Conservation (phyloP, 208 protist species). For the Trypanosoma mega region DNA sequence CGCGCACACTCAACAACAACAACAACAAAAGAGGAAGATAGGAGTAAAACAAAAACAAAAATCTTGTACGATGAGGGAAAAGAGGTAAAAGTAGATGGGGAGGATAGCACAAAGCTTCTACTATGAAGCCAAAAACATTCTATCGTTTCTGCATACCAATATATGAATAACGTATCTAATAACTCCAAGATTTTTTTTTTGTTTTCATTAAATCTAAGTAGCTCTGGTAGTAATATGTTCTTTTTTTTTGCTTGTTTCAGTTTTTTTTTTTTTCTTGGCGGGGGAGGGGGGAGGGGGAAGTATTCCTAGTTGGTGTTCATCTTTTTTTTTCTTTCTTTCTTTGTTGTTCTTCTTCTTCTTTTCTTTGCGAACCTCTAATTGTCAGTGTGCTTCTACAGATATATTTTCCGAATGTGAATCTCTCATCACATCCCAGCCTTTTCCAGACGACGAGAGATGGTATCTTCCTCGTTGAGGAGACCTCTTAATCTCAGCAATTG, state of each 20-base stretch:
- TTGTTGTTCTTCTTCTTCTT: neutral
- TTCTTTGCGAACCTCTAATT: too few relatives aligned
- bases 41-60: neutral
- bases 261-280: too few relatives aligned
- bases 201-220: too few relatives aligned
- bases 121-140: neutral
- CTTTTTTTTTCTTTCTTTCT: neutral
- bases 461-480: constrained; percentile 24
- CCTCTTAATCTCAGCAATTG: constrained; percentile 15
- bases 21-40: neutral
- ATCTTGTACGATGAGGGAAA: constrained; percentile 5
- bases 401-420: neutral
- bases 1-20: neutral
- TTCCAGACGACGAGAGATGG: constrained; percentile 21
- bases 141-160: constrained; percentile 15
- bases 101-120: too few relatives aligned
- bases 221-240: too few relatives aligned
- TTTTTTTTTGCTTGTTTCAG: too few relatives aligned
- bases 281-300: too few relatives aligned
- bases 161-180: too few relatives aligned
- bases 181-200: too few relatives aligned
- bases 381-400: too few relatives aligned
- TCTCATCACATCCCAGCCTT: constrained; percentile 11
- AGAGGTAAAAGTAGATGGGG: too few relatives aligned
- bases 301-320: constrained; percentile 12